phyloP scores from a whole-genome alignment of 164 flowering plant genomes.

The Annona squamosa region DNA sequence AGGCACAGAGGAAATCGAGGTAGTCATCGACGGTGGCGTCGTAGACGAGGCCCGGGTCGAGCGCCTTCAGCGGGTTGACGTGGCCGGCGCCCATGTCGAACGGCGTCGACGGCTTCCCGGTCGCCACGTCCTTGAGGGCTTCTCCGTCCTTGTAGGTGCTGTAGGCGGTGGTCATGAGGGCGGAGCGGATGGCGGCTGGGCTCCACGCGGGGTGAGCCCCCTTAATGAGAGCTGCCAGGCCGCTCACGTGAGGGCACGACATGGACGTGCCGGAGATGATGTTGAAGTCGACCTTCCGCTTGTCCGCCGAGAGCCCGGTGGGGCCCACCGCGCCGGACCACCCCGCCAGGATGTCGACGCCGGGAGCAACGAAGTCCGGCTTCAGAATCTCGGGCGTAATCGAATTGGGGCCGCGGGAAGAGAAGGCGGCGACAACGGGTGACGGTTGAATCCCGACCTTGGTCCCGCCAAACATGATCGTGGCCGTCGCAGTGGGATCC shows the following conservation, averaged over 20 bases:
- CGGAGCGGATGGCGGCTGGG: conserved; percentile 70
- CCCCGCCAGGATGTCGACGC: conserved; percentile 79
- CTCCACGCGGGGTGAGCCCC: conserved; percentile 82
- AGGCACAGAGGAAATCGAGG: conserved; percentile 64
- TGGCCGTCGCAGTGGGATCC: conserved; percentile 48
- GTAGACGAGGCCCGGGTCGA: conserved; percentile 86
- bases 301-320: conserved; percentile 43
- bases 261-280: conserved; percentile 86
- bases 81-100: conserved; percentile 84
- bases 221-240: conserved; percentile 62
- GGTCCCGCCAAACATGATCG: conserved; percentile 44
- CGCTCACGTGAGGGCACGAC: conserved; percentile 88
- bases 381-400: conserved; percentile 62
- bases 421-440: conserved; percentile 73
- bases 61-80: conserved; percentile 63
- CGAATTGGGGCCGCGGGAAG: conserved; percentile 71
- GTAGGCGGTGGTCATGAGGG: conserved; percentile 86
- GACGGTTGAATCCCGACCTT: conserved; percentile 59
- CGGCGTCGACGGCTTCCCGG: conserved; percentile 58
- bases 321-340: conserved; percentile 70
- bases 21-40: conserved; percentile 57
- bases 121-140: conserved; percentile 41
- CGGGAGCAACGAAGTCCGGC: conserved; percentile 87
- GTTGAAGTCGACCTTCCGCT: conserved; percentile 52
- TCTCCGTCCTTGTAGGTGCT: conserved; percentile 41